Percentiles rank a stretch among this genome's conserved stretches.
phyloP scores from a whole-genome alignment of 257 asterid species.

The Coffea canephora region DNA sequence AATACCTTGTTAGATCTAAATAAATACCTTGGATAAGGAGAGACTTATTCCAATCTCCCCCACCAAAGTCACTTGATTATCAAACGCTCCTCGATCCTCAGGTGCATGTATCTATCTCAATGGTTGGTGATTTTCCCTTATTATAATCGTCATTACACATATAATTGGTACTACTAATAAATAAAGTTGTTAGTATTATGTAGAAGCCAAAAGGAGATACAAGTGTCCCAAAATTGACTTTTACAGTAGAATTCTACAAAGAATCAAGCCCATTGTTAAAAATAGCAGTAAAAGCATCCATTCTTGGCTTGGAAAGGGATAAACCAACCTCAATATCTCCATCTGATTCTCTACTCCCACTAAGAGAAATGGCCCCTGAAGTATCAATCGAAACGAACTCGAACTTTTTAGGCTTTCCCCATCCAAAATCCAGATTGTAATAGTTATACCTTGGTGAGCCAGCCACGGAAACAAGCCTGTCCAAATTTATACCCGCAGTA shows the following conservation, averaged over 20 bases:
- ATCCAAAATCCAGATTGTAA: slow-evolving; percentile 40
- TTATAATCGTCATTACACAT: too few species aligned
- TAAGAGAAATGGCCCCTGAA: slow-evolving; percentile 21
- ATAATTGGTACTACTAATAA: too few species aligned
- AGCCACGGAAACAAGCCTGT: slow-evolving; percentile 22
- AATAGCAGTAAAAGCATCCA: slow-evolving; percentile 32
- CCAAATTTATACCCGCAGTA: background rate
- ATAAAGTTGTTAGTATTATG: too few species aligned
- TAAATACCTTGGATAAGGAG: too few species aligned
- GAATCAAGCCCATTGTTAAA: slow-evolving; percentile 11
- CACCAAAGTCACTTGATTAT: too few species aligned
- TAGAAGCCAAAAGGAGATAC: too few species aligned
- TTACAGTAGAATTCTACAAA: background rate
- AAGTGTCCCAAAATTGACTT: too few species aligned
- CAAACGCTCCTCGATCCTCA: too few species aligned
- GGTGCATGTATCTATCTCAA: too few species aligned
- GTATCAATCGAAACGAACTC: slow-evolving; percentile 32
- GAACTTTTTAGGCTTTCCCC: slow-evolving; percentile 42
- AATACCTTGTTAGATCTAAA: too few species aligned
- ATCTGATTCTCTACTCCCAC: slow-evolving; percentile 30
- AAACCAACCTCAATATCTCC: slow-evolving; percentile 42
- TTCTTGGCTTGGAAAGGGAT: slow-evolving; percentile 13
- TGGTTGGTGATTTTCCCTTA: too few species aligned
- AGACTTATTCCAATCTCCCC: too few species aligned
- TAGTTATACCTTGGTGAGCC: slow-evolving; percentile 42